phyloP scores from a whole-genome alignment of 2,329 filamentous ascomycete genomes.

The Xylariaceae sp. region DNA sequence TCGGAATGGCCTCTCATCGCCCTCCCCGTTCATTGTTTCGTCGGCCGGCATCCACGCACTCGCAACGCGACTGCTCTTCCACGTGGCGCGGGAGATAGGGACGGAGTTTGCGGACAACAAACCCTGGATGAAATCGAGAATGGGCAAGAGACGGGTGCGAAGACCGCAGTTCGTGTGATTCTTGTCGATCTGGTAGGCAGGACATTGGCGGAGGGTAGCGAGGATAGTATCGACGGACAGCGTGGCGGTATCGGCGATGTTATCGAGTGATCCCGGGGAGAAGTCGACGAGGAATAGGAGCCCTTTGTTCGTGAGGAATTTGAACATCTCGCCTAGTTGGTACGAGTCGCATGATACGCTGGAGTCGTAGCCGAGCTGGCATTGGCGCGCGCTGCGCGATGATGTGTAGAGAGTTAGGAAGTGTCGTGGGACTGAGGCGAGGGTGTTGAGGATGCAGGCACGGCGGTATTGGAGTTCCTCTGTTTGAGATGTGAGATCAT shows the following conservation, averaged over 20 bases:
- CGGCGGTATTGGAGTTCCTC: constrained; percentile 63
- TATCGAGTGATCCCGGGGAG: constrained; percentile 42
- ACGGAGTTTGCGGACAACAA: constrained; percentile 47
- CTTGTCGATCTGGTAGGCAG: constrained; percentile 68
- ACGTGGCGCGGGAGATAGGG: constrained; percentile 40
- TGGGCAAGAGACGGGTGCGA: constrained; percentile 57
- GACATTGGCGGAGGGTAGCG: constrained; percentile 57
- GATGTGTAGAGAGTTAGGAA: constrained; percentile 65
- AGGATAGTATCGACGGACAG: constrained; percentile 60
- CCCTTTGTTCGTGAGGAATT: constrained; percentile 59
- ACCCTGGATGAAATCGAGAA: constrained; percentile 59
- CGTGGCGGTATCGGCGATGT: constrained; percentile 45
- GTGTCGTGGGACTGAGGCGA: constrained; percentile 64
- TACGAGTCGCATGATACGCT: constrained; percentile 69
- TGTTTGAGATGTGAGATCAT: constrained; percentile 28
- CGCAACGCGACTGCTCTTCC: constrained; percentile 39
- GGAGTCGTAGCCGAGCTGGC: constrained; percentile 68
- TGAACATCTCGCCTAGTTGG: constrained; percentile 71
- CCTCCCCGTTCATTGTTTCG: constrained; percentile 20
- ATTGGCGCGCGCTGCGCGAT: constrained; percentile 54
- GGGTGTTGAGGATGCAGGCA: constrained; percentile 60
- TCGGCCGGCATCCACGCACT: constrained; percentile 37
- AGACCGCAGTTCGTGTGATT: constrained; percentile 70
- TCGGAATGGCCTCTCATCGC: constrained; percentile 34
- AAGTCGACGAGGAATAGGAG: constrained; percentile 57